These are phyloP conservation scores for Eimeria falciformis DNA, from an alignment of 169 alveolate genomes.

Conservation along the genomic window DNA sequence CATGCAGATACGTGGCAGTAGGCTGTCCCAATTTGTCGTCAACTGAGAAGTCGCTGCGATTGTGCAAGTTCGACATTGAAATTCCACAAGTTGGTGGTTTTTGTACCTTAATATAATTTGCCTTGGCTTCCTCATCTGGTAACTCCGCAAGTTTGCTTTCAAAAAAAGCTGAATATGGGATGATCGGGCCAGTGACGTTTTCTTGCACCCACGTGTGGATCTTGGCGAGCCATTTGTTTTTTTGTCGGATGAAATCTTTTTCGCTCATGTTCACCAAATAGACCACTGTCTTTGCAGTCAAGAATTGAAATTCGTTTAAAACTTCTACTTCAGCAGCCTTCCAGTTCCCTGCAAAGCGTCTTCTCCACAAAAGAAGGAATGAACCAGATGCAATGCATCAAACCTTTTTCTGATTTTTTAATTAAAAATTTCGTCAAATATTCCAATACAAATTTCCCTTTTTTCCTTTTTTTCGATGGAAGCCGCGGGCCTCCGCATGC, in stretches of 20 bases:
- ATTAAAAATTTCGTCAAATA: no score
- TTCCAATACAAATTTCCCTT: no score
- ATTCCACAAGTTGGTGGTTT: not conserved
- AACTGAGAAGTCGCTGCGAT: no score
- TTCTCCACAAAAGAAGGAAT: not conserved
- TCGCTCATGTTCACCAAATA: constrained; percentile 97
- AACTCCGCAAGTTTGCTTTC: constrained; percentile 94
- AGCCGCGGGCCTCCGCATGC: no score
- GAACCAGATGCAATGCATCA: not conserved
- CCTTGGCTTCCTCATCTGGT: constrained; percentile 90
- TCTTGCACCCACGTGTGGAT: constrained; percentile 97
- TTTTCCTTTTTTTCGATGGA: no score
- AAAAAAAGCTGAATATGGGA: constrained; percentile 98
- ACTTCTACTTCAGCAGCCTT: constrained; percentile 80
- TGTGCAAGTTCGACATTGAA: no score
- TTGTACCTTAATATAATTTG: constrained; percentile 83
- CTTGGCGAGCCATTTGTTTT: constrained; percentile 97
- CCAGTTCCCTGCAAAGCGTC: constrained; percentile 76
- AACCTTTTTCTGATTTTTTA: no score
- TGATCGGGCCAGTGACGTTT: constrained; percentile 98
- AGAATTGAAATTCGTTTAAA: constrained; percentile 90
- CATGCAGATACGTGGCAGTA: no score
- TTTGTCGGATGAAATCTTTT: constrained; percentile 96
- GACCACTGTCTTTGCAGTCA: constrained; percentile 99
- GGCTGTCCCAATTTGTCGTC: no score